These are phyloP conservation scores for Sophora flavescens DNA, from an alignment of 306 rosid genomes.

Conservation along the genomic window DNA sequence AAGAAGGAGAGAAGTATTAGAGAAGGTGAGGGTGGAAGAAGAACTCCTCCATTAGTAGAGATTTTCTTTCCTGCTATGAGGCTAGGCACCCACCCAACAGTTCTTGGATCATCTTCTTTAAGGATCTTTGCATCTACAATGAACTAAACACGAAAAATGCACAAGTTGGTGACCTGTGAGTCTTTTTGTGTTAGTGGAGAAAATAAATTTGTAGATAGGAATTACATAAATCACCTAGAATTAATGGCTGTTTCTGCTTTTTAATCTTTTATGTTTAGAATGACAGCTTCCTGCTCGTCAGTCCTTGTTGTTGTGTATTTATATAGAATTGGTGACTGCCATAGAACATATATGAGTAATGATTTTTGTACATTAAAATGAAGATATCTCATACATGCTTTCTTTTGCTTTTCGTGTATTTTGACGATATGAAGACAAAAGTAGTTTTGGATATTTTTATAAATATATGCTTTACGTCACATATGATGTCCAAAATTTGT, in stretches of 20 bases:
- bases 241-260: constrained; percentile 52
- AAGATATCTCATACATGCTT: too few species aligned
- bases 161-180: constrained; percentile 58
- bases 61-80: constrained; percentile 60
- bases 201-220: too few species aligned
- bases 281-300: constrained; percentile 54
- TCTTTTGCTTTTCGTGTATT: too few species aligned
- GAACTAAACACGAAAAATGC: constrained; percentile 74
- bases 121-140: constrained; percentile 71
- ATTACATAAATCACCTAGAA: constrained; percentile 50
- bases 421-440: too few species aligned
- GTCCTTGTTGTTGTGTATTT: constrained; percentile 48
- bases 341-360: constrained; percentile 50
- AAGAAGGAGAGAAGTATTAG: constrained; percentile 51
- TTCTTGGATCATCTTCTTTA: constrained; percentile 90
- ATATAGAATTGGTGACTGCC: constrained; percentile 40
- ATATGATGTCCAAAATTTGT: too few species aligned
- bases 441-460: too few species aligned
- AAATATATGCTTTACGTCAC: too few species aligned
- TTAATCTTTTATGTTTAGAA: constrained; percentile 17
- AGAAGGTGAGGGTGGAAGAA: constrained; percentile 42
- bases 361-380: too few species aligned
- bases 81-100: constrained; percentile 74
- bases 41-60: constrained; percentile 59
- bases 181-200: constrained; percentile 76